Evolutionary conservation across 2,329 filamentous ascomycete species (phyloP).

Genomic region (Ustilaginoidea virens): DNA sequence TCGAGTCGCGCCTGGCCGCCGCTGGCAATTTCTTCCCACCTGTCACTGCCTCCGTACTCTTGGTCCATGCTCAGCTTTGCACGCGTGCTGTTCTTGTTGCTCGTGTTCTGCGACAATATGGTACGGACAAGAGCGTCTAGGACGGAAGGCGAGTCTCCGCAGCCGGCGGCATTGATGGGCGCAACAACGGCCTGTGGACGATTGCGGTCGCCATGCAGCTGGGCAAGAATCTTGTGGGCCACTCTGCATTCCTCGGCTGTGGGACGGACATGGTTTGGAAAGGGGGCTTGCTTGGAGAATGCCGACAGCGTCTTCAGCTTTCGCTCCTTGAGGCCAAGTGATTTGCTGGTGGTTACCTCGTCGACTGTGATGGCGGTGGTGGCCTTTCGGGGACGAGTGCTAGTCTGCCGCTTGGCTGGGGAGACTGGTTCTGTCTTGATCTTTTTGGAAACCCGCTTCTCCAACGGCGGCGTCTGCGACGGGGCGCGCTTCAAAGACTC

Average conservation of each 20-base stretch:
- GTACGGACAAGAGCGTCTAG: slow-evolving; percentile 37
- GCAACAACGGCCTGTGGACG: slow-evolving; percentile 46
- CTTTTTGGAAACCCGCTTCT: slow-evolving; percentile 1
- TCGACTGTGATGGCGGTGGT: background rate
- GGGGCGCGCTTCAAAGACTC: too few species aligned
- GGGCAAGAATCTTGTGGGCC: slow-evolving; percentile 49
- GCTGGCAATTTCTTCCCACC: slow-evolving; percentile 24
- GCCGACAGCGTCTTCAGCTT: slow-evolving; percentile 28
- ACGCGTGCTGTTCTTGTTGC: slow-evolving; percentile 37
- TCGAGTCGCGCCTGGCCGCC: slow-evolving; percentile 25
- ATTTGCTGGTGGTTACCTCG: slow-evolving; percentile 4
- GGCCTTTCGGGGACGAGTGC: background rate
- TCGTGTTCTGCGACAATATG: slow-evolving; percentile 38
- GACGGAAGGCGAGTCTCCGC: slow-evolving; percentile 33
- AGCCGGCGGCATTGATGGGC: slow-evolving; percentile 49
- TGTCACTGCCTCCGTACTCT: slow-evolving; percentile 26
- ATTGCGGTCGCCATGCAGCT: slow-evolving; percentile 46
- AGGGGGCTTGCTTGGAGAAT: slow-evolving; percentile 37
- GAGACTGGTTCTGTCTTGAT: slow-evolving; percentile 3
- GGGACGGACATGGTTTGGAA: slow-evolving; percentile 50
- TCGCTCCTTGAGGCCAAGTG: slow-evolving; percentile 19
- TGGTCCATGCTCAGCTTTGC: slow-evolving; percentile 36
- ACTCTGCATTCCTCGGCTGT: slow-evolving; percentile 52
- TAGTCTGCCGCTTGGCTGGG: background rate
- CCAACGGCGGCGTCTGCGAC: too few species aligned